Base-by-base conservation (phyloP, 2,329 filamentous ascomycete species). In the Arthrobotrys iridis region DNA sequence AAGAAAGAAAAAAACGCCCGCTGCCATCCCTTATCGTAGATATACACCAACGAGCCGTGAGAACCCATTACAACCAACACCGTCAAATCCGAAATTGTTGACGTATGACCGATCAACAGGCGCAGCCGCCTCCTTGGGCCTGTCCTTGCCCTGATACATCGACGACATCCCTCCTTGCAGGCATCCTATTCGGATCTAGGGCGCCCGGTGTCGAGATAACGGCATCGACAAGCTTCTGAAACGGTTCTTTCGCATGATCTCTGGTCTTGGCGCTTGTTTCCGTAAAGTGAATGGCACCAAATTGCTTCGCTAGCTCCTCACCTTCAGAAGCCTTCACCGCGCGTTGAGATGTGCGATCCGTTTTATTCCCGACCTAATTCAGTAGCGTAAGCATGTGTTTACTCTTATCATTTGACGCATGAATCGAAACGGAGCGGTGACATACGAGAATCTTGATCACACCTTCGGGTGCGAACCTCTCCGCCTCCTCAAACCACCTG, bases 201-300 rank as follows among this genome's bases (percentile, higher is more conserved):
- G 87, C 79, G 40, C 83, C 81, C 0, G 84, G 84, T 41, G 81
- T 83, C 66, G 82, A 82, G 24, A 87, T 83, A 74, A 87, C 85
- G 72, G 80, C 81, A 77, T 86, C 84, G 26, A 87, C 84, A 48
- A 86, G 82, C 59, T 86, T 85, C 50, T 86, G 81, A 79, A 88
- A 88, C 15, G 85, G 84, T 78, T 81, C 82, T 73, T 83, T 81
- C 20, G 87, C 83, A 78, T 86, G 85, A 79, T 86, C 84, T 55
- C 84, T 82, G 22, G 85, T 86, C 81, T 86, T 86, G 46, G 85
- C 83, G 79, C 86, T 87, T 45, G 84, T 84, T 80, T 88, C 86
- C 77, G 85, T 86, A 80, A 87, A 87, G 4, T 81, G 80, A n/a
- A 68, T 52, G 2, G 83, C 83, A 10, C 83, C 83, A 64, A 85